Evolutionary conservation across 768 basidiomycete genomes (phyloP).

Genomic region (Leccinum rimulosum): DNA sequence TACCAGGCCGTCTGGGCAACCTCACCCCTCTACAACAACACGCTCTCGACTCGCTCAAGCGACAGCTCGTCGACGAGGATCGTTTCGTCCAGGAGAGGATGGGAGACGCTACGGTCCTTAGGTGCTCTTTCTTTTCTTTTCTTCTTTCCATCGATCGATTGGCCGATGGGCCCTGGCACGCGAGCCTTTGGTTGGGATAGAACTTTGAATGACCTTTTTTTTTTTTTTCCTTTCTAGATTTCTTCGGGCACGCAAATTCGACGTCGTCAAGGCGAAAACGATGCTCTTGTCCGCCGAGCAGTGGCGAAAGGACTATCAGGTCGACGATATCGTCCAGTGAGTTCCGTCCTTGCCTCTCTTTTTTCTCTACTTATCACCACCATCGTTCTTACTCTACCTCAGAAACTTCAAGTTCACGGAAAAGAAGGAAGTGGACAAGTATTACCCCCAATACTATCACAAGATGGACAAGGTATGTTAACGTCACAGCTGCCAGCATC

Average conservation of each 20-base stretch:
- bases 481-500: neutral
- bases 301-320: constrained; percentile 86
- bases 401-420: constrained; percentile 89
- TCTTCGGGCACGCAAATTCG: constrained; percentile 90
- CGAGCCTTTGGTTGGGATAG: too few species aligned
- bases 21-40: constrained; percentile 59
- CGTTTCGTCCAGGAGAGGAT: constrained; percentile 61
- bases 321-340: constrained; percentile 70
- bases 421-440: constrained; percentile 79
- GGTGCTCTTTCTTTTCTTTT: constrained; percentile 38
- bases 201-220: too few species aligned
- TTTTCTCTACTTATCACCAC: too few species aligned
- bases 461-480: constrained; percentile 84
- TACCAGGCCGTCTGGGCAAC: constrained; percentile 79
- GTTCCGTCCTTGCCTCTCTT: constrained; percentile 21
- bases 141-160: constrained; percentile 3
- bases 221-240: constrained; percentile 49
- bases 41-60: constrained; percentile 66
- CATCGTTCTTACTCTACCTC: neutral
- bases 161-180: too few species aligned
- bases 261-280: constrained; percentile 72
- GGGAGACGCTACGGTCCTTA: constrained; percentile 68
- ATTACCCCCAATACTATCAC: constrained; percentile 96
- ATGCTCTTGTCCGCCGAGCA: constrained; percentile 84
- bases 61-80: constrained; percentile 59